These are phyloP conservation scores for Krasilnikovozyma curviuscula DNA, from an alignment of 768 basidiomycete species.

Conservation along the genomic window DNA sequence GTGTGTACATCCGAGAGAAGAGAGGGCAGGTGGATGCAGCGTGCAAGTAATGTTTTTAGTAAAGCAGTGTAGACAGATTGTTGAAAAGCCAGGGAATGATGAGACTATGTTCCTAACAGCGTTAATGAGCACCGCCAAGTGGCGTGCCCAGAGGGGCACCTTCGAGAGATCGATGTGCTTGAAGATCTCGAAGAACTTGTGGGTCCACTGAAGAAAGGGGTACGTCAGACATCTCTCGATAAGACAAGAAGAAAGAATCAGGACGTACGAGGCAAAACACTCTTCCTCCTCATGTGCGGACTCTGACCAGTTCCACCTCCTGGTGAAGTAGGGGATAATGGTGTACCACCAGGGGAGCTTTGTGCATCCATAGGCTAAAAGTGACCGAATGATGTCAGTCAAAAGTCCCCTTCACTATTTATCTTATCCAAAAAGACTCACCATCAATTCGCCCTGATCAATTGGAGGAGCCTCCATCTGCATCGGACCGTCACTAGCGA, in stretches of 20 bases:
- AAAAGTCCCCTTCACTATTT: slow-evolving; percentile 31
- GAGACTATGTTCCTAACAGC: too few relatives aligned
- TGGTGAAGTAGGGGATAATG: background rate
- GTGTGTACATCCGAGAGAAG: too few relatives aligned
- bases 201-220: slow-evolving; percentile 50
- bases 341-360: background rate
- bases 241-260: background rate
- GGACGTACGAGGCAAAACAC: slow-evolving; percentile 65
- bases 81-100: too few relatives aligned
- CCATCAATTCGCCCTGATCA: slow-evolving; percentile 14
- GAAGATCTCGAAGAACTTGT: slow-evolving; percentile 65
- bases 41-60: too few relatives aligned
- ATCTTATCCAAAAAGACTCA: background rate
- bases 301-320: slow-evolving; percentile 31
- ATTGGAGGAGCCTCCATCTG: slow-evolving; percentile 76
- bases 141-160: too few relatives aligned
- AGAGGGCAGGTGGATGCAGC: too few relatives aligned
- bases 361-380: background rate
- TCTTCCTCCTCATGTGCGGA: slow-evolving; percentile 81
- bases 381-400: slow-evolving; percentile 42
- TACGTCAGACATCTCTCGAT: background rate
- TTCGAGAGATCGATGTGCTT: slow-evolving; percentile 38
- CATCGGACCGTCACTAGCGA: slow-evolving; percentile 30
- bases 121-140: too few relatives aligned
- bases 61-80: too few relatives aligned